phyloP scores from a whole-genome alignment of 257 asterid genomes.

The Solanum etuberosum region DNA sequence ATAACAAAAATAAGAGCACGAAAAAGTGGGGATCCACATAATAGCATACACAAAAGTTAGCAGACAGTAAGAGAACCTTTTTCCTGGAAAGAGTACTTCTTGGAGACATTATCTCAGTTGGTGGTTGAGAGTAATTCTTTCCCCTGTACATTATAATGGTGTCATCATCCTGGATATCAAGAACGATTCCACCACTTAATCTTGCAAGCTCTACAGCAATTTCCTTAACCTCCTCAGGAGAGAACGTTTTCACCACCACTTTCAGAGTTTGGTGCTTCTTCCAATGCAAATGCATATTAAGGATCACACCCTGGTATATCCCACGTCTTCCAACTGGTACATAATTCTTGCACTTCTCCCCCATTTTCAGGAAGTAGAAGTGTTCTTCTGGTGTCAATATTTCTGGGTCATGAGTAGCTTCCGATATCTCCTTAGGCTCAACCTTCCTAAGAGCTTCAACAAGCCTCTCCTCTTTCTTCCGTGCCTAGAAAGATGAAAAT shows the following conservation, averaged over 20 bases:
- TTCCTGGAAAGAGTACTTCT: slow-evolving; percentile 75
- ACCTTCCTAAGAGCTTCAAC: slow-evolving; percentile 63
- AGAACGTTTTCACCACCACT: slow-evolving; percentile 81
- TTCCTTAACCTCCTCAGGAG: slow-evolving; percentile 82
- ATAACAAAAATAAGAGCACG: neutral
- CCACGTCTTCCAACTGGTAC: slow-evolving; percentile 98
- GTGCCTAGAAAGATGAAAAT: slow-evolving; percentile 44
- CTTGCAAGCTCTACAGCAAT: slow-evolving; percentile 86
- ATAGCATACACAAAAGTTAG: neutral
- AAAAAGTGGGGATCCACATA: neutral
- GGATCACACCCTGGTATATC: slow-evolving; percentile 83
- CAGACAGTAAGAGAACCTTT: slow-evolving; percentile 40
- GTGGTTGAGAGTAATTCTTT: slow-evolving; percentile 93
- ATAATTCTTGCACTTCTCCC: slow-evolving; percentile 84
- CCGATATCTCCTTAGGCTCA: slow-evolving; percentile 79
- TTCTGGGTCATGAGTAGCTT: slow-evolving; percentile 87
- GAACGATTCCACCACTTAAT: slow-evolving; percentile 95
- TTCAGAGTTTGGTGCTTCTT: slow-evolving; percentile 91
- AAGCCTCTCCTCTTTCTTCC: slow-evolving; percentile 66
- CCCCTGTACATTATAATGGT: slow-evolving; percentile 94
- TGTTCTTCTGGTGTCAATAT: slow-evolving; percentile 97
- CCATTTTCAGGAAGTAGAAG: slow-evolving; percentile 92
- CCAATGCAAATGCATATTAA: slow-evolving; percentile 99
- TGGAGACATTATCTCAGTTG: slow-evolving; percentile 97
- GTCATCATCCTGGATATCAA: slow-evolving; percentile 68